Conservation (phyloP, 176 grass and related monocot species). For the Thinopyrum elongatum region DNA sequence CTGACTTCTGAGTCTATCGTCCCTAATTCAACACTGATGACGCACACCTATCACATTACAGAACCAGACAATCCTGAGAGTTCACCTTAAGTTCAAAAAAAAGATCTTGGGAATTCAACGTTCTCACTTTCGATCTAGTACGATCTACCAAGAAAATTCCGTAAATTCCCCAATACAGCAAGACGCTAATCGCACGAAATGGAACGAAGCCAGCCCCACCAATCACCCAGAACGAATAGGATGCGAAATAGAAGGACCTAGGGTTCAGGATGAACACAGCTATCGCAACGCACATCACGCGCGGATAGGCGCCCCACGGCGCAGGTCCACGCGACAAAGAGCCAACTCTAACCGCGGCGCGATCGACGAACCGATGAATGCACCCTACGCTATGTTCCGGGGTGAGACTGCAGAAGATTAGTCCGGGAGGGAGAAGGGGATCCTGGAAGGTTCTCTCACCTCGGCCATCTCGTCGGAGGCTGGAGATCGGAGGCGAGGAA, state of each 20-base stretch:
- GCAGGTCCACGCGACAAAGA: background rate
- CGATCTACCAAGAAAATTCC: background rate
- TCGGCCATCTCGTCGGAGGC: slow-evolving; percentile 31
- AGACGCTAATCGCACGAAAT: background rate
- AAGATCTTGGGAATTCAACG: background rate
- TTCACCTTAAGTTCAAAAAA: background rate
- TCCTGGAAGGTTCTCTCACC: slow-evolving; percentile 21
- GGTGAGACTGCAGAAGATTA: background rate
- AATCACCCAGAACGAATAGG: background rate
- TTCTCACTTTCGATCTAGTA: background rate
- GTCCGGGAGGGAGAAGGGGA: background rate
- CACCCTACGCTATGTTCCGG: background rate
- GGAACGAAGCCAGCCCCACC: background rate
- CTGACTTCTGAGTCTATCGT: background rate
- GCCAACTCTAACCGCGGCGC: background rate
- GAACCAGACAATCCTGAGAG: background rate
- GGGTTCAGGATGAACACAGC: background rate
- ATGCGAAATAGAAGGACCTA: background rate
- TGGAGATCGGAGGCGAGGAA: background rate
- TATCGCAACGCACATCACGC: background rate
- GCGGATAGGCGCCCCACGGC: background rate
- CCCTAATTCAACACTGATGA: background rate
- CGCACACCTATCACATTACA: background rate
- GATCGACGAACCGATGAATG: background rate
- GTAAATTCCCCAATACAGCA: background rate